phyloP scores from a whole-genome alignment of 306 rosid species.

The Malus fusca region DNA sequence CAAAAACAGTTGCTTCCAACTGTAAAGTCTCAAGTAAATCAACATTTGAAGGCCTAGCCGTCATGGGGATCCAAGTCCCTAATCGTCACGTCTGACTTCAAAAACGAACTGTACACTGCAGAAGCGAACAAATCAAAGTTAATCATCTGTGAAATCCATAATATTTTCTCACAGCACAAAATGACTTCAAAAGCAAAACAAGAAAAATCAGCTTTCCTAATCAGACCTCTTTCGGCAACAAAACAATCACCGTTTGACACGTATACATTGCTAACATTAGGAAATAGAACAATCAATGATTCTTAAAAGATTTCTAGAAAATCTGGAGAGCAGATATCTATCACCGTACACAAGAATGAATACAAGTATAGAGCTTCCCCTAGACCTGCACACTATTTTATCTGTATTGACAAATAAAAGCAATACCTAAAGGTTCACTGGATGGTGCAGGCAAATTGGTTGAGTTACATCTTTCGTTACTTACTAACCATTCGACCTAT shows the following conservation, averaged over 20 bases:
- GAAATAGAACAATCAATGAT: not conserved
- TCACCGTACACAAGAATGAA: not conserved
- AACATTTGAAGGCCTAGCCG: constrained; percentile 8
- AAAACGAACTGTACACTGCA: constrained; percentile 54
- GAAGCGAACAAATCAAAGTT: constrained; percentile 11
- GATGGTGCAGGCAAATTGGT: no score
- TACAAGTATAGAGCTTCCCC: not conserved
- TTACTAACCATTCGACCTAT: not conserved
- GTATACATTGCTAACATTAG: not conserved
- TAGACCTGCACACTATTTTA: no score
- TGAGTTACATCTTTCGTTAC: no score
- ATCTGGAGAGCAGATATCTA: not conserved
- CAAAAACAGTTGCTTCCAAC: not conserved
- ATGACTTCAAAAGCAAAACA: not conserved
- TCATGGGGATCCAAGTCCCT: constrained; percentile 63
- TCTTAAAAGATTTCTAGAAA: not conserved
- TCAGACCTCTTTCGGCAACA: no score
- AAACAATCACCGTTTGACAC: not conserved
- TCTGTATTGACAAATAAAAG: no score
- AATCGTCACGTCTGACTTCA: constrained; percentile 65
- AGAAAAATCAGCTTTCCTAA: no score
- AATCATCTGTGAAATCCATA: not conserved
- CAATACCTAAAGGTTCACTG: no score
- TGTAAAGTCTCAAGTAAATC: not conserved
- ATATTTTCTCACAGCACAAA: not conserved